Conservation (phyloP, 1,284 basidiomycete species). For the Cutaneotrichosporon sp. region DNA sequence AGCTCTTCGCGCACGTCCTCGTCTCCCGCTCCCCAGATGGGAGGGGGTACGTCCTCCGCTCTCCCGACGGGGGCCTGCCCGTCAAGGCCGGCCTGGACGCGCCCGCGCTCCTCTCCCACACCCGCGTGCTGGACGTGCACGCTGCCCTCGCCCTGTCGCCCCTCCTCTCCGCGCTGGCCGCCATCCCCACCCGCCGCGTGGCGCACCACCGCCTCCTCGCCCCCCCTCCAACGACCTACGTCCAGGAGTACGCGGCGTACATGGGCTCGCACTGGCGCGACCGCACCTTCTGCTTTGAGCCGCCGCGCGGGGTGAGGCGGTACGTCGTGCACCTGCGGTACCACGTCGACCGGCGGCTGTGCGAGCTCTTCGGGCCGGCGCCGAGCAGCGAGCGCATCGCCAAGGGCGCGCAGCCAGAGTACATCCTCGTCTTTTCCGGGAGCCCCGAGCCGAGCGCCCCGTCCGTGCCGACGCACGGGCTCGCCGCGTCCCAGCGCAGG, state of each 20-base stretch:
- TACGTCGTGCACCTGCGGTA: slow-evolving; percentile 1
- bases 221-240: background rate
- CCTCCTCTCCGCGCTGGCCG: background rate
- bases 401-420: background rate
- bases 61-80: background rate
- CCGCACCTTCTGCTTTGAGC: background rate
- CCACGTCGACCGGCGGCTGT: background rate
- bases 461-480: background rate
- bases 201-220: background rate
- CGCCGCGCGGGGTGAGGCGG: background rate
- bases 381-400: slow-evolving; percentile 2
- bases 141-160: background rate
- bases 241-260: slow-evolving; percentile 1
- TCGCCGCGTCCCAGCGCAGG: background rate
- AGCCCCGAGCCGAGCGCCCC: background rate
- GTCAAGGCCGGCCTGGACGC: too few species aligned
- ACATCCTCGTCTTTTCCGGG: background rate
- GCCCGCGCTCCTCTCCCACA: background rate
- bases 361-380: background rate
- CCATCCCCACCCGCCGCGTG: background rate
- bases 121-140: background rate
- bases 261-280: slow-evolving; percentile 1
- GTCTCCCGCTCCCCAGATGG: background rate
- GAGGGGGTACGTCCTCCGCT: background rate
- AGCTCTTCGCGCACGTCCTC: background rate